Percentiles rank a stretch among this genome's conserved stretches.
These are phyloP conservation scores for Aeschynomene evenia DNA, from an alignment of 306 rosid genomes.

Conservation along the genomic window DNA sequence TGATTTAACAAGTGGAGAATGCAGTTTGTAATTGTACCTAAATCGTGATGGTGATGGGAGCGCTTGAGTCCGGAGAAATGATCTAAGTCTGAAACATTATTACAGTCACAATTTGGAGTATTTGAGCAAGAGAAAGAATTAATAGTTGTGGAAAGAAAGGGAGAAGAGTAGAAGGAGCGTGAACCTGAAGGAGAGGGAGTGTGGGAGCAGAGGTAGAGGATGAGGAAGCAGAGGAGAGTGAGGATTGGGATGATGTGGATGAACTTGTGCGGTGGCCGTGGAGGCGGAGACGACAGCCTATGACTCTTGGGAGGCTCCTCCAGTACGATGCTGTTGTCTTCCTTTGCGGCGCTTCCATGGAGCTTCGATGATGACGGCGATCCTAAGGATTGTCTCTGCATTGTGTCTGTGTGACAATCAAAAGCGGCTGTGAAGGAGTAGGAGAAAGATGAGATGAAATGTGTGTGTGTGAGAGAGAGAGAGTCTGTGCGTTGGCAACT, in stretches of 20 bases:
- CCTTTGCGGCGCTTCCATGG: slow-evolving; percentile 47
- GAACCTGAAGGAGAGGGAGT: slow-evolving; percentile 84
- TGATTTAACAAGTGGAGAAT: neutral
- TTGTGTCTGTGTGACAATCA: slow-evolving; percentile 37
- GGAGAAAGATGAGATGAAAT: neutral
- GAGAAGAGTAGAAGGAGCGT: neutral
- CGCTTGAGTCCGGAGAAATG: slow-evolving; percentile 56
- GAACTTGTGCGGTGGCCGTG: slow-evolving; percentile 50
- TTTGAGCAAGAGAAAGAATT: too few species aligned
- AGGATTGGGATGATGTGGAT: slow-evolving; percentile 89
- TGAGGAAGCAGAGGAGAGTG: slow-evolving; percentile 78
- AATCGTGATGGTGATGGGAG: slow-evolving; percentile 20
- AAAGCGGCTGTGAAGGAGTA: neutral
- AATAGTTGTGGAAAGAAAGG: neutral
- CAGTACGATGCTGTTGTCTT: slow-evolving; percentile 2
- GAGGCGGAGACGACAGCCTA: slow-evolving; percentile 59
- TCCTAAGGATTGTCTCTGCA: slow-evolving; percentile 94
- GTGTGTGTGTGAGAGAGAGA: neutral
- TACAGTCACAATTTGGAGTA: neutral
- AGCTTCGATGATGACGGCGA: slow-evolving; percentile 77
- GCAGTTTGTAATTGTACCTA: slow-evolving; percentile 25
- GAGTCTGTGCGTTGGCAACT: neutral
- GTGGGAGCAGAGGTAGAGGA: slow-evolving; percentile 91
- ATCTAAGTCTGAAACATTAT: slow-evolving; percentile 61
- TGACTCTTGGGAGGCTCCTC: slow-evolving; percentile 48